Base-by-base conservation (phyloP, 257 asterid genomes). In the Solanum habrochaites region DNA sequence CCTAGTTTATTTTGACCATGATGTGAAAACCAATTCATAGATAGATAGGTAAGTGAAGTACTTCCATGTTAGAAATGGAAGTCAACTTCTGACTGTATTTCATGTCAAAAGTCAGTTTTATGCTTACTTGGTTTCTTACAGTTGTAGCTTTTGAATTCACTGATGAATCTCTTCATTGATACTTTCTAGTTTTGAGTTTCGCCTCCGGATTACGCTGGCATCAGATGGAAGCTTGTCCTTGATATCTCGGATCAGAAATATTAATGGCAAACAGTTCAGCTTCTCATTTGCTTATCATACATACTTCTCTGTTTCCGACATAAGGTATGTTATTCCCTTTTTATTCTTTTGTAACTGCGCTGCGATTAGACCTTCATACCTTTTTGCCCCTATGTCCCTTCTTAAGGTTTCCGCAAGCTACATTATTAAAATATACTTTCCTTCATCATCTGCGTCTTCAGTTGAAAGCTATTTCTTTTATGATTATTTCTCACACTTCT, bases 241-340 rank as follows among this genome's bases (percentile, higher is more conserved):
- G 93, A 91, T 93, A 88, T 97, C 99, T 62, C 98, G 99, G 73
- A 67, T 94, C 71, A 94, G 98, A 94, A 97, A 97, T 88, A 87
- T 94, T 85, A 94, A 93, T 21, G 96, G 96, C 88, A 97, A 95
- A 66, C 96, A 96, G 83, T 95, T 94, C 93, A 94, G 95, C 90
- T 97, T 95, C 95, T 92, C 99, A 25, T 95, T 97, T 88, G 98
- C 94, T 1, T 97, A 93, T 87, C 99, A 94, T 77, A 94, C 99
- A 1, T 91, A 95, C 86, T 91, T 97, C 69, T 93, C 98, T 49
- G 94, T 97, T 88, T 95, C 99, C 4, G 99, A 97, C 91, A 95
- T 97, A 91, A 93, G 99, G 99, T 94, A 89, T 62, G 85, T 49
- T 31, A 86, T 47, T 83, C 35, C 13, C 27, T 77, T 29, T 52